phyloP scores from a whole-genome alignment of 352 stramenopile species.

The Globisporangium cylindrosporum region DNA sequence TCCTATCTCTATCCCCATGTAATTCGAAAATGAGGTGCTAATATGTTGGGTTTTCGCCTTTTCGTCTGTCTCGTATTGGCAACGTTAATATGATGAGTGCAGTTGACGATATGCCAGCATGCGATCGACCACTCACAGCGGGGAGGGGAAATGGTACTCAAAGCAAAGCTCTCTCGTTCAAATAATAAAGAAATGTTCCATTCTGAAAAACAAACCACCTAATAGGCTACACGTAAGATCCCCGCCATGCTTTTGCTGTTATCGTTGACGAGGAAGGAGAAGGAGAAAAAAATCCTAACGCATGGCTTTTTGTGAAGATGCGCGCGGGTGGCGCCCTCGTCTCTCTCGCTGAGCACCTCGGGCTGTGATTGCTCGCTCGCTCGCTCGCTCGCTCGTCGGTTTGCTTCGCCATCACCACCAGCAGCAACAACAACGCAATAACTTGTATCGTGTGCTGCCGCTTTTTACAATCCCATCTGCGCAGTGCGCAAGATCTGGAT shows the following conservation, averaged over 20 bases:
- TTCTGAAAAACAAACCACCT: too few species aligned
- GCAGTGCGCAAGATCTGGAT: slow-evolving; percentile 84
- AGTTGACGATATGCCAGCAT: too few species aligned
- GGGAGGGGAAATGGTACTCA: too few species aligned
- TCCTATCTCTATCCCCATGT: not conserved
- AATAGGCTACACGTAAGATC: too few species aligned
- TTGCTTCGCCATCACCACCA: not conserved
- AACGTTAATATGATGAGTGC: too few species aligned
- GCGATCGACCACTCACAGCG: too few species aligned
- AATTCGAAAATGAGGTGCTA: not conserved
- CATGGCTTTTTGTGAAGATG: not conserved
- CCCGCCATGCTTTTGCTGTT: too few species aligned
- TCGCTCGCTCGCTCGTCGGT: not conserved
- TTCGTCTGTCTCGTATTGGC: too few species aligned
- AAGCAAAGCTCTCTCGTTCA: too few species aligned
- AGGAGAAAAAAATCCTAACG: slow-evolving; percentile 3
- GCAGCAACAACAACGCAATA: not conserved
- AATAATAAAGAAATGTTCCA: too few species aligned
- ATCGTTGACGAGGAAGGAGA: not conserved
- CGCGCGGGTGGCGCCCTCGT: not conserved
- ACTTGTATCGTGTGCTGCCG: not conserved
- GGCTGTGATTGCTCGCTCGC: not conserved
- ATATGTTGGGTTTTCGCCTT: too few species aligned
- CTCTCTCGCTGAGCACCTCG: not conserved
- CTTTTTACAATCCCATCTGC: slow-evolving; percentile 62